Percentiles rank a stretch among this genome's conserved stretches.
Conservation (phyloP, 352 stramenopile species). For the Phytophthora crassamura region DNA sequence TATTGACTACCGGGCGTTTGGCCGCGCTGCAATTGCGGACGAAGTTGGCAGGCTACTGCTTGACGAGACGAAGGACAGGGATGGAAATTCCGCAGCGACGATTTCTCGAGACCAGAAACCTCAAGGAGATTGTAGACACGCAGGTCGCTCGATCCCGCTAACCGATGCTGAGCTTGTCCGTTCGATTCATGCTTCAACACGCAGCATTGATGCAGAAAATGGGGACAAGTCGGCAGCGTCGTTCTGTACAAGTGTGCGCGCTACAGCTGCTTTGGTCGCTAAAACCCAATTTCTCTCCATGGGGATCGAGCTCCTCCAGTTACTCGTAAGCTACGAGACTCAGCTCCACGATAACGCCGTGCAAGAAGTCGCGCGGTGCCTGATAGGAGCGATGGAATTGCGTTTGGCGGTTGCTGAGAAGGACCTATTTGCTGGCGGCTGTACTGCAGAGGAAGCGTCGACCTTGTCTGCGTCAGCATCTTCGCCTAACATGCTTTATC, state of each 20-base stretch:
- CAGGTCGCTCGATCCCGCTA: conserved; percentile 18
- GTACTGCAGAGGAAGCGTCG: conserved; percentile 26
- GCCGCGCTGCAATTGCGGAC: conserved; percentile 72
- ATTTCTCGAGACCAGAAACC: conserved; percentile 21
- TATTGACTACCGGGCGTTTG: conserved; percentile 86
- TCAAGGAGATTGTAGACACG: conserved; percentile 13
- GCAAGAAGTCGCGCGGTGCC: conserved; percentile 69
- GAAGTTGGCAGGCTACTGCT: conserved; percentile 49
- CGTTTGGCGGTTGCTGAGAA: conserved; percentile 64
- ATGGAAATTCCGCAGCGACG: conserved; percentile 9
- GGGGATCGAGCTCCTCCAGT: conserved; percentile 71
- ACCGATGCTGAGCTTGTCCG: conserved; percentile 39
- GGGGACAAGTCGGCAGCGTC: conserved; percentile 17
- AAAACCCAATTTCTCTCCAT: conserved; percentile 80
- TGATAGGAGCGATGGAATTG: conserved; percentile 60
- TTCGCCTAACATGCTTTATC: conserved; percentile 35
- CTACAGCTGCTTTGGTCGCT: conserved; percentile 49
- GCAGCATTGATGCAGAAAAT: conserved; percentile 4
- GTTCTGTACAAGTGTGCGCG: conserved; percentile 32
- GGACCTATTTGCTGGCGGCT: conserved; percentile 43
- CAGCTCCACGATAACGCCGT: conserved; percentile 49
- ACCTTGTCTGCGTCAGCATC: conserved; percentile 32
- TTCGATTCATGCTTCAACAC: conserved; percentile 41
- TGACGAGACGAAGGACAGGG: conserved; percentile 18
- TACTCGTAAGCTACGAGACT: conserved; percentile 70